A percentile compares a stretch with the other conserved stretches of the same genome.
phyloP scores from a whole-genome alignment of 106 monocot genomes.

The Agapanthus africanus region DNA sequence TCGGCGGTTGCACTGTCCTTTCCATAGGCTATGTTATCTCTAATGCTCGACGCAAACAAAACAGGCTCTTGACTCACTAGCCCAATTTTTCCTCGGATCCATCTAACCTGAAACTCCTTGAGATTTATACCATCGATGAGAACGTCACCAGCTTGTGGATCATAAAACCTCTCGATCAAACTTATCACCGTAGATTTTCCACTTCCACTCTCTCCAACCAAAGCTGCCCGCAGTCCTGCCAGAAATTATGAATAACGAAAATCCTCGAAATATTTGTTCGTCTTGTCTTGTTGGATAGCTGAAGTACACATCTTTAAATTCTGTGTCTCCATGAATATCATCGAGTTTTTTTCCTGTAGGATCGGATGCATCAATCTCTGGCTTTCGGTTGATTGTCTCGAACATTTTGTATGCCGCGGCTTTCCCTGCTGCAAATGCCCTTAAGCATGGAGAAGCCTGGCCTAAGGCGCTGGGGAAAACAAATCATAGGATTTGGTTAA shows the following conservation, averaged over 20 bases:
- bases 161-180: constrained; percentile 42
- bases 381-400: constrained; percentile 49
- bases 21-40: constrained; percentile 45
- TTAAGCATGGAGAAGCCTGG: constrained; percentile 41
- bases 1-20: constrained; percentile 35
- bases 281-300: constrained; percentile 48
- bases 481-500: too few species aligned
- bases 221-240: constrained; percentile 28
- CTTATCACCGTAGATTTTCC: constrained; percentile 44
- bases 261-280: constrained; percentile 28
- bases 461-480: constrained; percentile 39
- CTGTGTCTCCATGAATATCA: constrained; percentile 42
- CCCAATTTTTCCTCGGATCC: constrained; percentile 44
- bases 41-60: constrained; percentile 37
- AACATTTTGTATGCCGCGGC: constrained; percentile 55
- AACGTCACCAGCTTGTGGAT: constrained; percentile 39
- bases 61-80: constrained; percentile 48
- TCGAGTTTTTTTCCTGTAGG: constrained; percentile 16
- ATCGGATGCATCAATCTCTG: constrained; percentile 50
- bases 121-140: constrained; percentile 42
- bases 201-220: constrained; percentile 48
- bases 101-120: constrained; percentile 38
- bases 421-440: constrained; percentile 40
- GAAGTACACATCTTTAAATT: constrained; percentile 39
- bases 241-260: constrained; percentile 25